A percentile compares a stretch with the other conserved stretches of the same genome.
Evolutionary conservation across 2,329 filamentous ascomycete genomes (phyloP).

Genomic region (Fusarium armeniacum): DNA sequence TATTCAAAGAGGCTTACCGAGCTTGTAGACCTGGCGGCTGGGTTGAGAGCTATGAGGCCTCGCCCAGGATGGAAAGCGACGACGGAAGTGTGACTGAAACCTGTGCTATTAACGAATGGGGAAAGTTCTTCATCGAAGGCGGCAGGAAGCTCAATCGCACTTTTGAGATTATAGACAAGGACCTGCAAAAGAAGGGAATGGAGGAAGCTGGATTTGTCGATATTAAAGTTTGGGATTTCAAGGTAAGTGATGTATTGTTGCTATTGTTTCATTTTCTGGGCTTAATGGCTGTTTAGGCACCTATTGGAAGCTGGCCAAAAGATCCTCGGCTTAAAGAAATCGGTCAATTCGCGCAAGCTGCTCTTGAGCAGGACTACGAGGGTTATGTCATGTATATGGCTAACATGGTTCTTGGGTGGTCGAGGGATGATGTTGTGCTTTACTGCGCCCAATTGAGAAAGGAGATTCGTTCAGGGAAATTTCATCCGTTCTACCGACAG

Average conservation of each 20-base stretch:
- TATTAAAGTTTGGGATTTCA: constrained; percentile 40
- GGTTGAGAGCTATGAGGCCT: constrained; percentile 54
- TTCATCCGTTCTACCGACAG: constrained; percentile 51
- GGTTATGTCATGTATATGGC: constrained; percentile 54
- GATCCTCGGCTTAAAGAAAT: constrained; percentile 34
- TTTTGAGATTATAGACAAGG: constrained; percentile 46
- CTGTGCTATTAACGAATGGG: constrained; percentile 51
- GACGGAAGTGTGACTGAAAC: constrained; percentile 51
- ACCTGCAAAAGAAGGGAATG: constrained; percentile 42
- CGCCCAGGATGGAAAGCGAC: constrained; percentile 50
- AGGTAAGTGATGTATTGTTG: neutral
- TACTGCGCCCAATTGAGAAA: constrained; percentile 55
- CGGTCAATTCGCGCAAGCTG: constrained; percentile 50
- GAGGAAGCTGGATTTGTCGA: constrained; percentile 45
- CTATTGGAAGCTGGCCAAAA: constrained; percentile 40
- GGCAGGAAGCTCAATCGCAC: constrained; percentile 51
- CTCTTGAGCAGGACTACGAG: constrained; percentile 56
- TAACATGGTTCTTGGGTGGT: constrained; percentile 56
- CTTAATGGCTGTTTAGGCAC: constrained; percentile 25
- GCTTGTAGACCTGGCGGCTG: constrained; percentile 69
- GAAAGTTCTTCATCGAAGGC: constrained; percentile 50
- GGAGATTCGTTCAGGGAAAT: constrained; percentile 50
- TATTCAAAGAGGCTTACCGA: constrained; percentile 65
- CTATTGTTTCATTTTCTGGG: accelerated
- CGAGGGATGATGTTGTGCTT: constrained; percentile 51